Base-by-base conservation (phyloP, 1,284 basidiomycete species). In the Crucibulum parvulum region DNA sequence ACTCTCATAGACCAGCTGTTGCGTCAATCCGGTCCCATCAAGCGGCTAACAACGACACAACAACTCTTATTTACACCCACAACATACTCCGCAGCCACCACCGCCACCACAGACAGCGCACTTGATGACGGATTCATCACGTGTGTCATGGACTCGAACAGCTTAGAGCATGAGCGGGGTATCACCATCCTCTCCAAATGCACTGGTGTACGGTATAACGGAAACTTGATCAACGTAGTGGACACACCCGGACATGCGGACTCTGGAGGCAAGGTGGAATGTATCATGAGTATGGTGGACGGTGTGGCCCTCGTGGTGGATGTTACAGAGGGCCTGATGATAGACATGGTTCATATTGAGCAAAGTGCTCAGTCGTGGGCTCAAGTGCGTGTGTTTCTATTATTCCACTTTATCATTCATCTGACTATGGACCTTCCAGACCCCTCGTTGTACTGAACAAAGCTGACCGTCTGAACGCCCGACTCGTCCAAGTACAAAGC, bases 161-260 rank as follows among this genome's bases (percentile, higher is more conserved):
- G 81, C 71, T 72, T 82, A 6, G 81, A 83, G 66, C 75, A 75
- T 38, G 81, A 83, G 60, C 80, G 81, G 1, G 81, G 81, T n/a
- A 83, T 83, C 51, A 83, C 81, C 16, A 83, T 83, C 61, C 71
- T 83, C 34, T 82, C 81, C 0, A 82, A 82, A 67, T 82, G 80
- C 67, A 82, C 81, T 6, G 80, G 77, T 45, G 75, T 82, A 37
- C 72, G 69, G 48, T 82, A 81, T 58, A 73, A 77, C 34, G 77
- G 75, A 4, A 75, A 76, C 57, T 68, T 81, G 10, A 81, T 83
- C 57, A 83, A 82, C 57, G 82, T 83, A 58, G 81, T 82, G 54
- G 81, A 83, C 62, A 83, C 81, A 0, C 81, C 81, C 0, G 81
- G 81, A 62, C 81, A 83, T 66, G 81, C 81, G 10, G 81, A 83